These are phyloP conservation scores for Ophiosphaerella herpotricha DNA, from an alignment of 2,329 filamentous ascomycete species.

Conservation along the genomic window DNA sequence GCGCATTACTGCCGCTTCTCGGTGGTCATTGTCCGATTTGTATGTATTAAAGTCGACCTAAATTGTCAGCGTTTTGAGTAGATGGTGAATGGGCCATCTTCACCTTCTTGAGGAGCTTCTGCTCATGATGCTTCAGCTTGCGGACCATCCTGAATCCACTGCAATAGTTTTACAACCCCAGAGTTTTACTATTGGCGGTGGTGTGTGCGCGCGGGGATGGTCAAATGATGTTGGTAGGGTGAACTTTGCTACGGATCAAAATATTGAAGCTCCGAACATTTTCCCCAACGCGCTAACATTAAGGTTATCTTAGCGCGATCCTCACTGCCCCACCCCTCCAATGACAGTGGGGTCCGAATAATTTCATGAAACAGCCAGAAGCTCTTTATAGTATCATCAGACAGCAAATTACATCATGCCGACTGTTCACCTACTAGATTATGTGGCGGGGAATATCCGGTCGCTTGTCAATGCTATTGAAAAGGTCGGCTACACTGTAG, in stretches of 20 bases:
- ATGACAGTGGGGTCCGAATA: no score
- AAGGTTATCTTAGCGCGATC: no score
- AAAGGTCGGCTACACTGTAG: conserved; percentile 88
- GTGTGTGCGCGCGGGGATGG: not conserved
- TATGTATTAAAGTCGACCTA: conserved; percentile 90
- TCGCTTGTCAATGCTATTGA: conserved; percentile 98
- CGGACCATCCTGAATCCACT: conserved; percentile 70
- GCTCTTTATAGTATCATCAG: no score
- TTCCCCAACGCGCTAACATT: no score
- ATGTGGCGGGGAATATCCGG: conserved; percentile 94
- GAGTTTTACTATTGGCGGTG: not conserved
- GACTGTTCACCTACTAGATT: conserved; percentile 80
- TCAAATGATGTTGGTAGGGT: no score
- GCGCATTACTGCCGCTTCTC: conserved; percentile 76
- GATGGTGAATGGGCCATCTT: not conserved
- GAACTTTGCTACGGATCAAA: no score
- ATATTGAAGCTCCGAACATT: no score
- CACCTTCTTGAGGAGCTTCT: conserved; percentile 80
- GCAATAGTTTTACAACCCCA: no score
- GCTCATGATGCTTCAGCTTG: conserved; percentile 91
- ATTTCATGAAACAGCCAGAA: no score
- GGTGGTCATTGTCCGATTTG: conserved; percentile 85
- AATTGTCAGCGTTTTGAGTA: not conserved
- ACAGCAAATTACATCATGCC: conserved; percentile 60
- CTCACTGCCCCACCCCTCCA: no score